These are phyloP conservation scores for Delonix regia DNA, from an alignment of 306 rosid genomes.

Conservation along the genomic window DNA sequence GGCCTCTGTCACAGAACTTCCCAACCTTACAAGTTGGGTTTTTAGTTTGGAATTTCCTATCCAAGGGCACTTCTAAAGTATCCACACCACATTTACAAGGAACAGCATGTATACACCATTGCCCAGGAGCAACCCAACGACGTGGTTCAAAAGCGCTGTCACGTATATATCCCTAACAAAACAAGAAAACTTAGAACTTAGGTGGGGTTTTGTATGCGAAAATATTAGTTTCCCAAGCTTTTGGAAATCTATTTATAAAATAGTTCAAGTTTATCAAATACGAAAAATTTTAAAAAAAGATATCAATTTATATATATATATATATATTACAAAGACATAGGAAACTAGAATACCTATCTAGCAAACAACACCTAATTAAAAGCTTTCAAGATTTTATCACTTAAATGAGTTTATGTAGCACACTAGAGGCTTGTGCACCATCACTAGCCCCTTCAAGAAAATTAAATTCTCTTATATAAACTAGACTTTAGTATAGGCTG, in stretches of 20 bases:
- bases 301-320: too few relatives aligned
- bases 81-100: conserved; percentile 70
- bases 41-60: conserved; percentile 51
- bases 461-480: not conserved
- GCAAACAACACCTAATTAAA: too few relatives aligned
- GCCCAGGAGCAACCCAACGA: conserved; percentile 81
- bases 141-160: conserved; percentile 75
- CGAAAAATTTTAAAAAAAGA: not conserved
- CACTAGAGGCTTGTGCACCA: not conserved
- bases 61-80: conserved; percentile 64
- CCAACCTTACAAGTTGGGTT: conserved; percentile 56
- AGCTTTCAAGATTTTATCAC: not conserved
- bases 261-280: not conserved
- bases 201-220: not conserved
- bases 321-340: too few relatives aligned
- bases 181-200: not conserved
- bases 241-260: not conserved
- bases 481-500: not conserved
- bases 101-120: conserved; percentile 48
- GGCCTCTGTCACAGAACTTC: conserved; percentile 70
- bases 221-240: not conserved
- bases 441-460: not conserved
- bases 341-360: too few relatives aligned
- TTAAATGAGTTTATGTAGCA: not conserved
- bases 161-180: conserved; percentile 60